Base-by-base conservation (phyloP, 257 asterid genomes). In the Pogostemon cablin region DNA sequence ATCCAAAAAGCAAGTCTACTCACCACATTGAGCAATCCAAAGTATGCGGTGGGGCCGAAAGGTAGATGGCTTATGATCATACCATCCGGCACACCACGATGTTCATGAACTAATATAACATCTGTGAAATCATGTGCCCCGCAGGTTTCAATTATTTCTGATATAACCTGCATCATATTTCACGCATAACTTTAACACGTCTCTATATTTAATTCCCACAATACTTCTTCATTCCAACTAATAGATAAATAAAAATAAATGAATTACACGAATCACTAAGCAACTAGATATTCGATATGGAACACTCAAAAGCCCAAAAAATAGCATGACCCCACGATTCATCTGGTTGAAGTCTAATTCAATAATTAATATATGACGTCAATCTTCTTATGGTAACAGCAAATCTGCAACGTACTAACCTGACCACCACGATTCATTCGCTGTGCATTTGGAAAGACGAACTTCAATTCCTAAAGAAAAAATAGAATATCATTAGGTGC, bases 11-110 rank as follows among this genome's bases (percentile, higher is more conserved):
- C 65, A 68, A 49, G 57, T 49, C 47, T 68, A 85, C 97, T 77
- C 65, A 89, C 99, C 96, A 93, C 99, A 79, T 93, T 93, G 87
- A 78, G 90, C 65, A 93, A 77, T 81, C 96, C 90, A 84, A 91
- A 93, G 85, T 84, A 82, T 50, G 96, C 99, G 66, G 96, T 93
- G 43, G 99, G 99, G 10, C 99, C 99, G 68, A 82, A 89, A 72
- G 99, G 99, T 61, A 93, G 81, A 87, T 93, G 99, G 81, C 93
- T 87, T 81, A 93, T 85, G 71, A 85, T 83, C 68, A 93, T 62
- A 54, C 96, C 95, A 82, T 89, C 96, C 25, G 99, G 99, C 62
- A 91, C 92, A 42, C 99, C 99, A 54, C 98, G 99, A 76, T 87
- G 92, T 78, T 93, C 98, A 68, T 89, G 98, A 73, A 91, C 96